These are phyloP conservation scores for Yamadazyma takamatsuzukensis DNA, from an alignment of 805 yeast genomes.

Conservation along the genomic window DNA sequence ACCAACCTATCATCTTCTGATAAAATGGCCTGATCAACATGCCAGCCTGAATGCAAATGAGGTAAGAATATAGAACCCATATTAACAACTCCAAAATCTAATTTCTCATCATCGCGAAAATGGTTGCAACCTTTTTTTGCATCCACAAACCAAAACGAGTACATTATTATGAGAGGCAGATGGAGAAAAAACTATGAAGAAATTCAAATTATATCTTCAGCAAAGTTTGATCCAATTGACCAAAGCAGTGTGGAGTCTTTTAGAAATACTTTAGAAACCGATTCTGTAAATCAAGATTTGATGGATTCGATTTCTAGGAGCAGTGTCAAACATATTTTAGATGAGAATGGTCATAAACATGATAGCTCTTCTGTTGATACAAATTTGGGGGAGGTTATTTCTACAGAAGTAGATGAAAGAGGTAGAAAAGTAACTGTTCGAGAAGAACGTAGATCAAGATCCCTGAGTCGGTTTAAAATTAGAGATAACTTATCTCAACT, in stretches of 20 bases:
- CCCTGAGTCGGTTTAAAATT: constrained; percentile 13
- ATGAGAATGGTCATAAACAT: too few relatives aligned
- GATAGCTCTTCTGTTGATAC: too few relatives aligned
- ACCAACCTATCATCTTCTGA: constrained; percentile 88
- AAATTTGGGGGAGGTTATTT: too few relatives aligned
- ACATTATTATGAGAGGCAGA: not conserved
- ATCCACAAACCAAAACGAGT: constrained; percentile 6
- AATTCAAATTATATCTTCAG: not conserved
- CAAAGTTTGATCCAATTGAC: constrained; percentile 1
- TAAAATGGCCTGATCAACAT: constrained; percentile 94
- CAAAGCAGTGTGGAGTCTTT: constrained; percentile 3
- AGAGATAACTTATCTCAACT: constrained; percentile 14
- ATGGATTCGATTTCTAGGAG: constrained; percentile 6
- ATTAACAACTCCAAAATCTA: not conserved
- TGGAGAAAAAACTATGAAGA: constrained; percentile 1
- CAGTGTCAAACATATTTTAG: too few relatives aligned
- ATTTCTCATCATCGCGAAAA: not conserved
- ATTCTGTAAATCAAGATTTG: constrained; percentile 6
- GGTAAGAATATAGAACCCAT: constrained; percentile 86
- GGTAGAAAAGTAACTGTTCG: constrained; percentile 7
- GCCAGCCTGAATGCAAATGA: constrained; percentile 86
- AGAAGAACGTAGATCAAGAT: constrained; percentile 6
- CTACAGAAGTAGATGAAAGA: constrained; percentile 7
- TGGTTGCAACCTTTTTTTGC: constrained; percentile 8
- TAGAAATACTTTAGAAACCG: constrained; percentile 4